Evolutionary conservation across 768 basidiomycete species (phyloP), one percentile per base, ranked within the genome.

Genomic region (Agaricus blazei): DNA sequence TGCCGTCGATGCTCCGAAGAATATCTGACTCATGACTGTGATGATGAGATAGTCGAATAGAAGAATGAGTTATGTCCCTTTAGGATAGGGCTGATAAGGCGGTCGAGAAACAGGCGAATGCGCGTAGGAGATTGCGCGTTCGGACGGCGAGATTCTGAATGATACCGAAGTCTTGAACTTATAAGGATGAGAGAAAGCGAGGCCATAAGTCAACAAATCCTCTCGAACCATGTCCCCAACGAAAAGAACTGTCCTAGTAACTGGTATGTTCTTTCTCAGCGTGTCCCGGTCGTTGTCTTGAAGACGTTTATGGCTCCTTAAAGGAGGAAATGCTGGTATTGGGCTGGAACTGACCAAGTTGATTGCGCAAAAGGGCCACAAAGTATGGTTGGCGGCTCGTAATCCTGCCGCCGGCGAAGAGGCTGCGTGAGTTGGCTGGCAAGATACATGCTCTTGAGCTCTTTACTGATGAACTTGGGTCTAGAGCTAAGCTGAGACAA

Each of bases 241-340:
- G 36, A 54, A 54, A 45, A 73, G 67, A 69, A 61, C 72, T 52
- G 68, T 75, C 52, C 72, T 75, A 34, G 71, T 75, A 19, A 75
- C 74, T 41, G 73, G 74, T 71, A 49, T 41, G 59, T 38, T 46
- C 38, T n/a, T 8, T n/a, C 3, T 15, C 34, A 28, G 11, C 26
- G 8, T 23, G 12, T 27, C n/a, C 28, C 15, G 5, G 29, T 45
- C 7, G 27, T 28, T 29, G 15, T n/a, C 27, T 29, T 9, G 8
- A 29, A 2, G 9, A 47, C 9, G 11, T 34, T 31, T 47, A 42
- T 31, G 26, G 34, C 44, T 27, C 28, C n/a, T 37, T 15, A 11
- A 44, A 76, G 74, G 75, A 48, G 68, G 72, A 31, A 77, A 77
- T 60, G 60, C 74, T 49, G 77, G 77, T 2, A 78, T 80, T 26